Evolutionary conservation across 306 rosid species (phyloP), one percentile per base, ranked within the genome.

Genomic region (Mimosa pudica): DNA sequence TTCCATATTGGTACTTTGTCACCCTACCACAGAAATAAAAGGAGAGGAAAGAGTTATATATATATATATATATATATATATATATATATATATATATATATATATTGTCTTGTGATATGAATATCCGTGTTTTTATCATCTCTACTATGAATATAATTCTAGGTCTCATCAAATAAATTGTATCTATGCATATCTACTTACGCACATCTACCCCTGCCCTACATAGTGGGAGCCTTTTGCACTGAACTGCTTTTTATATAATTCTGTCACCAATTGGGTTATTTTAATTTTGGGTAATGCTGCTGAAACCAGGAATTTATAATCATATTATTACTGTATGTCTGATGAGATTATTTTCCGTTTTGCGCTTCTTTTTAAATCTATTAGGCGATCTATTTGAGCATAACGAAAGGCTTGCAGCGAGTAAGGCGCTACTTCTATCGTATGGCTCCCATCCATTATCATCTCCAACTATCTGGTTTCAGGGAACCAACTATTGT

Each of bases 401-500:
- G 89, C 77, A 71, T 82, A 38, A 91, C 92, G 1, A 94, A 82
- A 62, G 82, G 78, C 48, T 74, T 86, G 32, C 66, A 14, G 13
- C 90, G 88, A 81, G 80, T 58, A 13, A 81, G 92, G 38, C 87
- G 84, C 55, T 89, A 84, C 10, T 30, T 91, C n/a, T 89, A 89
- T 55, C 88, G 72, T 82, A 83, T 91, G 92, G 97, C 91, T 9
- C 90, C 97, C 11, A 83, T 94, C 62, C 93, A 92, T 87, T 88
- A 88, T 66, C 88, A 87, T 83, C 88, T 94, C 54, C 92, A 84
- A 72, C 77, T 89, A 78, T 79, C 83, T 71, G 97, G 97, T 54
- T 76, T 91, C 83, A 87, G 86, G 73, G 97, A 91, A 83, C 94
- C 97, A 2, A 71, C 79, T 71, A 91, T 92, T 20, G 98, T 94